Evolutionary conservation across 1,139 yeast species (phyloP).

Genomic region (Kodamaea sp.): DNA sequence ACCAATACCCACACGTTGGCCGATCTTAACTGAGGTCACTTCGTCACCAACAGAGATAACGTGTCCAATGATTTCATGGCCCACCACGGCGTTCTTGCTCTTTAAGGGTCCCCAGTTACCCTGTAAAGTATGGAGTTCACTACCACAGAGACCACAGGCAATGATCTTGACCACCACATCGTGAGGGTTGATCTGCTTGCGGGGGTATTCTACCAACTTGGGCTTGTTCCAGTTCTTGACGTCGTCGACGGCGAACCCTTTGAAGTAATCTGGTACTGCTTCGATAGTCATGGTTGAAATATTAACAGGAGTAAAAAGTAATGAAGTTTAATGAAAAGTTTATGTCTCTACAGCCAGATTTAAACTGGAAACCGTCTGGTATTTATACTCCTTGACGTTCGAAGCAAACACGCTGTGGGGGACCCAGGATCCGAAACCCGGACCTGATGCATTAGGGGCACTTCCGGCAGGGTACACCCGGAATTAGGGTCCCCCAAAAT

Average conservation of each 20-base stretch:
- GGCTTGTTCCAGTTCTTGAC: slow-evolving; percentile 36
- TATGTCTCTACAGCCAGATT: no score
- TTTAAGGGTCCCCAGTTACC: slow-evolving; percentile 38
- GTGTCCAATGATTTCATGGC: slow-evolving; percentile 51
- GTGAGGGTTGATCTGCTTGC: slow-evolving; percentile 29
- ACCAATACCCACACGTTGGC: slow-evolving; percentile 54
- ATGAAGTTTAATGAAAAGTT: no score
- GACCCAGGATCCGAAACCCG: no score
- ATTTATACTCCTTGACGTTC: no score
- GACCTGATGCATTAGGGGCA: no score
- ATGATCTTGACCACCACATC: slow-evolving; percentile 37
- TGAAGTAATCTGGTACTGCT: slow-evolving; percentile 29
- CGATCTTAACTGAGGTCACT: slow-evolving; percentile 32
- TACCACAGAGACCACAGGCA: slow-evolving; percentile 45
- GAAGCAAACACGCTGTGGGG: no score
- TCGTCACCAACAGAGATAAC: slow-evolving; percentile 45
- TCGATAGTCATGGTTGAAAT: slow-evolving; percentile 3
- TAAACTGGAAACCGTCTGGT: no score
- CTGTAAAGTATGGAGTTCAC: slow-evolving; percentile 43
- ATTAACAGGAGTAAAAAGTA: no score
- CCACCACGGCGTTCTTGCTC: slow-evolving; percentile 38
- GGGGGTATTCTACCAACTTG: slow-evolving; percentile 27
- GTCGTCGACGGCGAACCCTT: slow-evolving; percentile 34
- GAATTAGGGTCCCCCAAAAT: no score
- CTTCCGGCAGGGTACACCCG: no score